Conservation (phyloP, 2,329 filamentous ascomycete species). For the Nemania abortiva region DNA sequence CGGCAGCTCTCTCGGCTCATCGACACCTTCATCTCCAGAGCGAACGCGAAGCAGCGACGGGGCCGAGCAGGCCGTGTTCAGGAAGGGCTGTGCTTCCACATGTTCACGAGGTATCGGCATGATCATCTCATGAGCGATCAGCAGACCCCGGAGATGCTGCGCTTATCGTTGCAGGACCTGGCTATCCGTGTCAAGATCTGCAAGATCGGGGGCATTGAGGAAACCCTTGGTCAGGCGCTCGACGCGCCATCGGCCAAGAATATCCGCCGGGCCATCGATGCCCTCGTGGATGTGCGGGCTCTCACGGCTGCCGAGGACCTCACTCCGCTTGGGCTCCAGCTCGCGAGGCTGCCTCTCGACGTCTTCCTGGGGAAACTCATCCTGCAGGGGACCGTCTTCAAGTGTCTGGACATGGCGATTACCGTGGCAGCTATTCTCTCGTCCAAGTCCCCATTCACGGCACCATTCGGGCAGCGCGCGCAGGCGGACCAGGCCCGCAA, state of each 20-base stretch:
- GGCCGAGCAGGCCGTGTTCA: conserved; percentile 96
- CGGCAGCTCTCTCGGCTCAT: conserved; percentile 90
- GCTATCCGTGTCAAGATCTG: conserved; percentile 98
- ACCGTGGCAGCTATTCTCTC: conserved; percentile 94
- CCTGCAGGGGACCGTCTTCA: conserved; percentile 85
- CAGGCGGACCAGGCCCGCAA: conserved; percentile 85
- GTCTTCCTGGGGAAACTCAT: conserved; percentile 96
- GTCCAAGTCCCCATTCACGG: conserved; percentile 93
- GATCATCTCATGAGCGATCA: conserved; percentile 88
- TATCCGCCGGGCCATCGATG: conserved; percentile 91
- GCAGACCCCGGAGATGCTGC: conserved; percentile 96
- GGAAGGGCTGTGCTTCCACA: conserved; percentile 92
- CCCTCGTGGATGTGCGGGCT: conserved; percentile 91
- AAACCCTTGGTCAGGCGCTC: conserved; percentile 86
- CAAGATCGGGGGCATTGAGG: conserved; percentile 92
- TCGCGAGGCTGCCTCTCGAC: conserved; percentile 90
- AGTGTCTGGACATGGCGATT: conserved; percentile 89
- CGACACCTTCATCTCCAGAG: conserved; percentile 94
- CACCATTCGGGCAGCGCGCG: conserved; percentile 83
- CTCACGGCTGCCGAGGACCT: conserved; percentile 84
- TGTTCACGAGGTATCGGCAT: conserved; percentile 91
- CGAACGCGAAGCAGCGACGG: conserved; percentile 94
- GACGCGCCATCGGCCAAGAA: conserved; percentile 94
- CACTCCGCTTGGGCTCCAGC: conserved; percentile 85
- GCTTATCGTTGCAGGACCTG: conserved; percentile 91